These are phyloP conservation scores for Angomonas ambiguus DNA, from an alignment of 208 protist genomes.

Conservation along the genomic window DNA sequence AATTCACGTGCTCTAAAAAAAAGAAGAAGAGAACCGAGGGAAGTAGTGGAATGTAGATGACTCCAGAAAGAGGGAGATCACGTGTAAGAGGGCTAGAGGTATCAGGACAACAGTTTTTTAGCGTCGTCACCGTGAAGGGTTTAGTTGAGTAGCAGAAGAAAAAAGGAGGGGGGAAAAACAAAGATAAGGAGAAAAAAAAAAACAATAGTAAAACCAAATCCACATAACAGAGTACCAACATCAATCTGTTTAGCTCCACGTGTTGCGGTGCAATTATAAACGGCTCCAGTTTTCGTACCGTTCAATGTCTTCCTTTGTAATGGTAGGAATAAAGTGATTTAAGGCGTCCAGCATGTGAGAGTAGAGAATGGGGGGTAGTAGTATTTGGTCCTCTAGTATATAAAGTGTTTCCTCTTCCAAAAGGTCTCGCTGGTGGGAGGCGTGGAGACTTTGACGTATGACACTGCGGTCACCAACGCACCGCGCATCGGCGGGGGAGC, in stretches of 20 bases:
- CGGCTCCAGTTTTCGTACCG: constrained; percentile 46
- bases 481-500: constrained; percentile 17
- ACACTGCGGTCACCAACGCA: neutral
- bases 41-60: constrained; percentile 5
- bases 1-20: too few relatives aligned
- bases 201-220: constrained; percentile 3
- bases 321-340: constrained; percentile 34
- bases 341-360: constrained; percentile 41
- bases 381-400: constrained; percentile 9
- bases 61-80: neutral
- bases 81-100: neutral
- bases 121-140: too few relatives aligned
- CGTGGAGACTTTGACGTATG: neutral
- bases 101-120: too few relatives aligned
- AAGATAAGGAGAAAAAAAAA: neutral
- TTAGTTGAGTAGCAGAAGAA: too few relatives aligned
- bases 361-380: constrained; percentile 32
- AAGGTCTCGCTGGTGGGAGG: neutral
- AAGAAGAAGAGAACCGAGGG: constrained; percentile 10
- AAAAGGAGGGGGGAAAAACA: too few relatives aligned
- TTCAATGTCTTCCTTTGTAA: constrained; percentile 36
- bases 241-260: too few relatives aligned
- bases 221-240: too few relatives aligned
- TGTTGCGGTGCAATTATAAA: neutral
- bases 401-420: neutral